Base-by-base conservation (phyloP, 306 rosid genomes). In the Acacia acuminata region DNA sequence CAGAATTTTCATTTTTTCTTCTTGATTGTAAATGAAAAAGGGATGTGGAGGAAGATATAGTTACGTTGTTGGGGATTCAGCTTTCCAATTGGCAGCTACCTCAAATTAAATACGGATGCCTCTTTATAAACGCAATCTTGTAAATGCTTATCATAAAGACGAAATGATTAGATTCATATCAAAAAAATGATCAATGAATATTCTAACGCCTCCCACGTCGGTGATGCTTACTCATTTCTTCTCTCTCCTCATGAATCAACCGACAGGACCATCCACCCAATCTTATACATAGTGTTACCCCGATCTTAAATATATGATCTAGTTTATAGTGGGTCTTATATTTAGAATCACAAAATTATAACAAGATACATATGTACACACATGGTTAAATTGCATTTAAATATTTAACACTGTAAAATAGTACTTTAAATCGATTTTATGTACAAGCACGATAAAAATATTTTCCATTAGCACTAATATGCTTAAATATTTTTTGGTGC, bases 31-130 rank as follows among this genome's bases (percentile, higher is more conserved):
- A 10, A n/a, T 69, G 16, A 68, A 20, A 68, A 68, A 43, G 22
- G 48, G 27, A 61, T 10, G 68, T 50, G 60, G 77, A 82, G 45
- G 56, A 77, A n/a, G 80, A 81, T 81, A 77, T 11, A n/a, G n/a
- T n/a, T n/a, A n/a, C 5, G 7, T 45, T 65, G 47, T 34, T 40
- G 64, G 71, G 56, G 72, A 15, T 77, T 58, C 44, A 81, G 85
- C 86, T 84, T 87, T 87, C 72, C 87, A 75, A 63, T 75, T 84
- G 84, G 82, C 86, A 60, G 68, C 36, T 74, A 40, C 61, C 74
- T 44, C 24, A 73, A 74, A 36, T 36, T 36, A 36, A 34, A 84
- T 47, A 50, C 48, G 25, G 83, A 80, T 79, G 76, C 75, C 78
- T 87, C 80, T 4, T 61, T 34, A 65, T 77, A 27, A 73, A 53